Percentiles rank a stretch among this genome's conserved stretches.
Conservation (phyloP, 2,329 filamentous ascomycete species). For the Aspergillus novofumigatus region DNA sequence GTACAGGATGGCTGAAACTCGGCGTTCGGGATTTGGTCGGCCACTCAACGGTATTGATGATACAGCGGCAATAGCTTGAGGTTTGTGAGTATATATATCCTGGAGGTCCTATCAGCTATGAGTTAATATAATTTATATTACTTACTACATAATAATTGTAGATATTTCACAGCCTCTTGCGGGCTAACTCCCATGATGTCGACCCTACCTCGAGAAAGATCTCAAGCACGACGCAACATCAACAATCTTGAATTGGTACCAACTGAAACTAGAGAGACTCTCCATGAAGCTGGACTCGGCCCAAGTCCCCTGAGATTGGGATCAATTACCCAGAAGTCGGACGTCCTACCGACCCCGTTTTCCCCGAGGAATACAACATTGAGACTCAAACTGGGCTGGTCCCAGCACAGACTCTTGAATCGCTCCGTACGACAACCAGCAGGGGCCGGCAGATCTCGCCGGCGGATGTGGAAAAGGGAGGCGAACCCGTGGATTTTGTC, state of each 20-base stretch:
- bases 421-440: slow-evolving; percentile 4
- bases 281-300: slow-evolving; percentile 20
- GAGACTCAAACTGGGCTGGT: slow-evolving; percentile 12
- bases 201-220: background rate
- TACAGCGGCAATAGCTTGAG: background rate
- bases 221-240: background rate
- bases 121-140: background rate
- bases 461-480: slow-evolving; percentile 26
- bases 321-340: slow-evolving; percentile 28
- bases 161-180: background rate
- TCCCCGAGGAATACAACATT: slow-evolving; percentile 13
- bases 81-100: background rate
- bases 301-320: slow-evolving; percentile 20
- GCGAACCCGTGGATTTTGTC: slow-evolving; percentile 37
- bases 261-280: slow-evolving; percentile 21
- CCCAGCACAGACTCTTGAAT: slow-evolving; percentile 7
- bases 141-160: background rate
- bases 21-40: background rate
- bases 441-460: background rate
- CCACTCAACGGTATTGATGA: background rate
- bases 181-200: background rate
- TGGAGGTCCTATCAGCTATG: background rate
- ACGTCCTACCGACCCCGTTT: slow-evolving; percentile 6
- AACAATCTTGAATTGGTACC: background rate
- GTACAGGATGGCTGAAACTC: background rate